Evolutionary conservation across 768 basidiomycete species (phyloP), one percentile per base, ranked within the genome.

Genomic region (Trametes punicea): DNA sequence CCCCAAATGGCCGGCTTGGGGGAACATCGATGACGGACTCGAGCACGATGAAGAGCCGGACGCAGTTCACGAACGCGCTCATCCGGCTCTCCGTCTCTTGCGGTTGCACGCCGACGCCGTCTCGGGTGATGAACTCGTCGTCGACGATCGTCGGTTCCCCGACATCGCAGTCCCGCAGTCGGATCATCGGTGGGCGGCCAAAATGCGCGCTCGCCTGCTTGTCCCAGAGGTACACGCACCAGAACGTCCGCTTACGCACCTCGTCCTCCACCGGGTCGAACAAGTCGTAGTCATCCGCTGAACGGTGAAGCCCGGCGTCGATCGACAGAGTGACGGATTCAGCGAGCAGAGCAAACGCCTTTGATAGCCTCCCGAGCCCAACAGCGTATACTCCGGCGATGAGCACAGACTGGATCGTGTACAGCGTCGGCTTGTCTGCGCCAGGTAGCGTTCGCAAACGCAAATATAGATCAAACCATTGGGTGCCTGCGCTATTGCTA

Each of bases 171-270:
- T 96, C 93, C 59, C 90, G 79, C 58, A 95, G 72, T 42, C 93
- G 81, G 62, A 97, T 79, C 77, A 94, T 81, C 2, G 93, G 84
- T 29, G 93, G 93, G 23, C 93, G 78, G 23, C 94, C 93, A 68
- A 96, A 95, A 70, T 92, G 88, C 55, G 90, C 88, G 10, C 84
- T 77, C 6, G 93, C 83, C 65, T 95, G 93, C 72, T 97, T 96
- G 72, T 97, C 94, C 94, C 94, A 96, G 46, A 91, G 80, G 72
- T 96, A 97, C 25, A 95, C 91, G 56, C 91, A 91, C 93, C 93
- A 97, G 70, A 97, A 97, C 0, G 94, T 96, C 63, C 93, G 85
- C 71, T 95, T 96, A 55, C 94, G 82, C 26, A 93, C 84, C 69
- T 96, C 92, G 57, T 90, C 88, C 69, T 95, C 93, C 60, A 95